Percentiles rank a stretch among this genome's conserved stretches.
Conservation (phyloP, 2,329 filamentous ascomycete species). For the Xylariaceae sp. region DNA sequence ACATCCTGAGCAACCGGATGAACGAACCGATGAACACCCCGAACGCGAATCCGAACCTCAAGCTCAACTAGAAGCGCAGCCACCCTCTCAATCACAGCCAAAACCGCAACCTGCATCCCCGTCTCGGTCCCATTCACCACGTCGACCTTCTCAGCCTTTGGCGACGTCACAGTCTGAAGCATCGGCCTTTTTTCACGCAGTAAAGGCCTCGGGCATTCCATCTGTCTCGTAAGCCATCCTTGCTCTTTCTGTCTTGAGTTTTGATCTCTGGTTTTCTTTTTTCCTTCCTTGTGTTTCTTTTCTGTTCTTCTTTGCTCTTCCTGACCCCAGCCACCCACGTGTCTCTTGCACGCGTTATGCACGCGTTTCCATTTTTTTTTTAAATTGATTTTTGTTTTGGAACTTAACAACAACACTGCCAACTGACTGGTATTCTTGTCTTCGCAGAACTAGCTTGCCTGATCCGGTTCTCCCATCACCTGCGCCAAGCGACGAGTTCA, state of each 20-base stretch:
- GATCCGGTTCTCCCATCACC: constrained; percentile 53
- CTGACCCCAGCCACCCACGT: neutral
- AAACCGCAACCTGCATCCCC: neutral
- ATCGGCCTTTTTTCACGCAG: constrained; percentile 5
- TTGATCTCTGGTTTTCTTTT: neutral
- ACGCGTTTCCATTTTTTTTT: too few relatives aligned
- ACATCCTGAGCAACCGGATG: neutral
- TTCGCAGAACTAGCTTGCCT: constrained; percentile 18
- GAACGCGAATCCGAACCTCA: neutral
- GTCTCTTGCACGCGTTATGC: neutral
- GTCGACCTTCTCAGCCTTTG: neutral
- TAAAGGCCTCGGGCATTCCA: constrained; percentile 13
- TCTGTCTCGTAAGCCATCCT: constrained; percentile 24
- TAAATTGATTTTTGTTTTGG: too few relatives aligned
- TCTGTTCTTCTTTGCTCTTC: neutral
- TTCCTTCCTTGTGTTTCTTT: neutral
- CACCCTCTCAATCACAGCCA: neutral
- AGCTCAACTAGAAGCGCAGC: neutral
- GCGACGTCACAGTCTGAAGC: neutral
- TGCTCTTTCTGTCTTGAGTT: neutral
- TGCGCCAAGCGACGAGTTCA: constrained; percentile 56
- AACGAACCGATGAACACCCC: neutral
- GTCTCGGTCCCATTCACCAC: too few relatives aligned
- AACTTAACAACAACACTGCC: neutral
- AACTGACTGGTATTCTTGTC: constrained; percentile 7